phyloP scores from a whole-genome alignment of 345 rosid species.

The Reutealis trisperma region DNA sequence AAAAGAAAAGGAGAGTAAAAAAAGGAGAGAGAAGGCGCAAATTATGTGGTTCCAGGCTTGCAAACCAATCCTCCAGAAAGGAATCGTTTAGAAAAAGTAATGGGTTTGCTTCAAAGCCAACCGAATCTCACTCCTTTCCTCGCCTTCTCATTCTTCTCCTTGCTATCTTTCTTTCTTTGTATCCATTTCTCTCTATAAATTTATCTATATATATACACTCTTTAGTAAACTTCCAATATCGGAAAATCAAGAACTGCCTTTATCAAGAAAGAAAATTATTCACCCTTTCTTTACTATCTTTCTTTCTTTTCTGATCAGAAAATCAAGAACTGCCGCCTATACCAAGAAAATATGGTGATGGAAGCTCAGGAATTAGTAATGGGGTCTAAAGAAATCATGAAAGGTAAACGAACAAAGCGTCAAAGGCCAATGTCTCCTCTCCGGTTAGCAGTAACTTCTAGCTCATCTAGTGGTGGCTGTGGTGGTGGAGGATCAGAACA shows the following conservation, averaged over 20 bases:
- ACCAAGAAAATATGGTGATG: background rate
- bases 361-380: background rate
- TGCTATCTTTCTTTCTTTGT: slow-evolving; percentile 10
- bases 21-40: slow-evolving; percentile 17
- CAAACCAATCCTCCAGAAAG: slow-evolving; percentile 53
- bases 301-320: slow-evolving; percentile 8
- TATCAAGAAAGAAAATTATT: slow-evolving; percentile 6
- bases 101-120: slow-evolving; percentile 72
- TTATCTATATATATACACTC: background rate
- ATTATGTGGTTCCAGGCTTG: slow-evolving; percentile 64
- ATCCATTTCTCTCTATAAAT: background rate
- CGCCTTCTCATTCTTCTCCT: slow-evolving; percentile 32
- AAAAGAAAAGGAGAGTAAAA: background rate
- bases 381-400: slow-evolving; percentile 37
- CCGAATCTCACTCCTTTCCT: slow-evolving; percentile 59
- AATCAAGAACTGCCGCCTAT: too few species aligned
- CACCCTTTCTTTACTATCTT: background rate
- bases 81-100: slow-evolving; percentile 49
- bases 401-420: slow-evolving; percentile 79
- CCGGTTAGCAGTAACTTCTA: slow-evolving; percentile 33
- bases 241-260: slow-evolving; percentile 49
- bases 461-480: slow-evolving; percentile 26
- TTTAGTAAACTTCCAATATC: slow-evolving; percentile 33
- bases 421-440: slow-evolving; percentile 54
- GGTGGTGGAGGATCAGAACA: background rate